phyloP scores from a whole-genome alignment of 2,329 filamentous ascomycete genomes.

The Hypoxylon sp. region DNA sequence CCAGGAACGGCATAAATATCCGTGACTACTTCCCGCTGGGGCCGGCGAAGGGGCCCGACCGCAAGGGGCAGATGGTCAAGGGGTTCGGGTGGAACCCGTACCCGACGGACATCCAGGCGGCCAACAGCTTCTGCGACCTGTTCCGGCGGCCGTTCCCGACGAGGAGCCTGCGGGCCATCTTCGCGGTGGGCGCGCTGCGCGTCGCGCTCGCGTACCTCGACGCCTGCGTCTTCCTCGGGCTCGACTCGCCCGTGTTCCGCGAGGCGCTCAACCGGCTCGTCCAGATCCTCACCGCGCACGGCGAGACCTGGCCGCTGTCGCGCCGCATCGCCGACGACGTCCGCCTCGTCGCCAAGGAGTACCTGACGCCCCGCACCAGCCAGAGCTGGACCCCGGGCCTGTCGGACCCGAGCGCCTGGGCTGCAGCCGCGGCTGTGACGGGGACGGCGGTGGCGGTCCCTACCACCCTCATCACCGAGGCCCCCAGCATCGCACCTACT shows the following conservation, averaged over 20 bases:
- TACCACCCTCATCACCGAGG: constrained; percentile 19
- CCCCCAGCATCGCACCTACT: constrained; percentile 7
- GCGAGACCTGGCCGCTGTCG: constrained; percentile 48
- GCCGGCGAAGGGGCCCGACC: constrained; percentile 39
- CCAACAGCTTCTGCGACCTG: constrained; percentile 44
- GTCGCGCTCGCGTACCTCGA: constrained; percentile 46
- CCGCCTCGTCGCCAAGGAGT: constrained; percentile 40
- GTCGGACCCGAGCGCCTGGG: constrained; percentile 23
- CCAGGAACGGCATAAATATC: constrained; percentile 42
- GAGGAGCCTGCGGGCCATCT: constrained; percentile 41
- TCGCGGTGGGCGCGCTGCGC: constrained; percentile 36
- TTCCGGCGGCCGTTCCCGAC: constrained; percentile 44
- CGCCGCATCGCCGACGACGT: constrained; percentile 48
- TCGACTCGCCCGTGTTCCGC: constrained; percentile 44
- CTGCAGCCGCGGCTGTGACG: too few species aligned
- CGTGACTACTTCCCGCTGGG: constrained; percentile 44
- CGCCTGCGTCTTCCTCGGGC: constrained; percentile 46
- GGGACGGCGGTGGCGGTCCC: too few species aligned
- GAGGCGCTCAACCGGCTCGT: constrained; percentile 46
- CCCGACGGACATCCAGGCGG: constrained; percentile 45
- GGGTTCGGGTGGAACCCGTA: constrained; percentile 44
- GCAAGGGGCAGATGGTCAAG: constrained; percentile 41
- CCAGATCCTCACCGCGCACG: constrained; percentile 44
- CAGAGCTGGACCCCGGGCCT: constrained; percentile 24
- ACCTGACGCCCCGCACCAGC: constrained; percentile 32